Base-by-base conservation (phyloP, 108 stramenopile species). In the Fragilariopsis cylindrus region DNA sequence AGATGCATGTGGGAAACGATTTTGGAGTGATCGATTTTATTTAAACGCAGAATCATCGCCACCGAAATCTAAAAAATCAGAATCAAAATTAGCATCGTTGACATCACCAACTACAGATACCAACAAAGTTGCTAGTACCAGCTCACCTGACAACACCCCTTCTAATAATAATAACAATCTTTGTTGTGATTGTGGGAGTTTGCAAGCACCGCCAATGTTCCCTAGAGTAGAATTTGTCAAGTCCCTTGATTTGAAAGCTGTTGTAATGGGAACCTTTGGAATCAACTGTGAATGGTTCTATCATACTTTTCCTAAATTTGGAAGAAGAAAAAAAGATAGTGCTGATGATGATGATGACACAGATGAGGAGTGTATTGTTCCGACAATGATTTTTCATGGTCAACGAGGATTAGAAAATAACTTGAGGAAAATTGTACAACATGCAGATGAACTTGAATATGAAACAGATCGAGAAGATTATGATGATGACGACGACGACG, bases 311-410 rank as follows among this genome's bases (percentile, higher is more conserved):
- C 85, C 87, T 48, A 5, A 65, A 8, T 69, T 78, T 50, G 77
- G 54, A 19, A 67, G 72, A 5, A 48, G 60, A 62, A 48, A 70
- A 7, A 41, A 21, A 40, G 60, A 40, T 7, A 42, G 19, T 2
- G 13, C 9, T 4, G 16, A 65, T 19, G 65, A 57, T 72, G 68
- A 63, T 5, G 55, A 39, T 15, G 57, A 75, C 11, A 56, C 13
- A 21, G 60, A 41, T 7, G 57, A 7, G 8, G 57, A 57, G 21
- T 1, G 15, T 7, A 1, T 48, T 3, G 67, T 94, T 19, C 93
- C 93, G 8, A 92, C 90, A 0, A 48, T 94, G 62, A 77, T 94
- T 11, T 67, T 94, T 7, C 93, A 94, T 80, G 93, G 90, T 8
- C 79, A 87, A 11, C 77, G 80, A 67, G 88, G 91, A 50, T 76